Evolutionary conservation across 2,329 filamentous ascomycete species (phyloP).

Genomic region (Hypoxylon sp.): DNA sequence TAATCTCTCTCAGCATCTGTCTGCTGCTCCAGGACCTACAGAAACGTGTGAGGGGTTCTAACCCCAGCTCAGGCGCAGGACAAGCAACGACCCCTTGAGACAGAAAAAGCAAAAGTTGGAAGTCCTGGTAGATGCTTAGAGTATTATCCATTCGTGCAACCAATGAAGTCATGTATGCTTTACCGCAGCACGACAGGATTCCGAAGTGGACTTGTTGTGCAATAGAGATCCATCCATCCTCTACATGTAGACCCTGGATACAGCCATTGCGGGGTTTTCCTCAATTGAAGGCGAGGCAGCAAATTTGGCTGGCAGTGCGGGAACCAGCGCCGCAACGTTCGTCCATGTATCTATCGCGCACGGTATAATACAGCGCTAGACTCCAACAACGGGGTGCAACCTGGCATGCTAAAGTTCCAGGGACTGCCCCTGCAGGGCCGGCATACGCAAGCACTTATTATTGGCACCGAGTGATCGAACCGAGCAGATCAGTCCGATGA

Average conservation of each 20-base stretch:
- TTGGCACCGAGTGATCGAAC: conserved; percentile 40
- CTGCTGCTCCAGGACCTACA: conserved; percentile 22
- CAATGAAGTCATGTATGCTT: conserved; percentile 31
- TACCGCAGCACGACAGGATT: conserved; percentile 32
- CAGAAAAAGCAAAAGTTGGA: conserved; percentile 41
- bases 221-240: conserved; percentile 7
- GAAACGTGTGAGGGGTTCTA: conserved; percentile 22
- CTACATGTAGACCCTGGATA: conserved; percentile 5
- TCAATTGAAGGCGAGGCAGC: conserved; percentile 21
- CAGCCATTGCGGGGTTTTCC: conserved; percentile 39
- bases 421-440: conserved; percentile 41
- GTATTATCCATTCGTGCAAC: conserved; percentile 21
- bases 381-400: conserved; percentile 43
- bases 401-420: conserved; percentile 26
- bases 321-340: conserved; percentile 16
- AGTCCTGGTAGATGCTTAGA: conserved; percentile 13
- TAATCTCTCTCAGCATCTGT: conserved; percentile 17
- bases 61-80: conserved; percentile 20
- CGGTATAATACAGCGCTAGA: conserved; percentile 27
- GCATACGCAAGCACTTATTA: conserved; percentile 42
- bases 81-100: conserved; percentile 32
- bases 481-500: conserved; percentile 35
- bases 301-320: conserved; percentile 11
- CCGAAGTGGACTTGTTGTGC: conserved; percentile 28
- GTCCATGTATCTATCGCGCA: conserved; percentile 12